Conservation (phyloP, 2,329 filamentous ascomycete genomes). For the Hypoxylon sp. region DNA sequence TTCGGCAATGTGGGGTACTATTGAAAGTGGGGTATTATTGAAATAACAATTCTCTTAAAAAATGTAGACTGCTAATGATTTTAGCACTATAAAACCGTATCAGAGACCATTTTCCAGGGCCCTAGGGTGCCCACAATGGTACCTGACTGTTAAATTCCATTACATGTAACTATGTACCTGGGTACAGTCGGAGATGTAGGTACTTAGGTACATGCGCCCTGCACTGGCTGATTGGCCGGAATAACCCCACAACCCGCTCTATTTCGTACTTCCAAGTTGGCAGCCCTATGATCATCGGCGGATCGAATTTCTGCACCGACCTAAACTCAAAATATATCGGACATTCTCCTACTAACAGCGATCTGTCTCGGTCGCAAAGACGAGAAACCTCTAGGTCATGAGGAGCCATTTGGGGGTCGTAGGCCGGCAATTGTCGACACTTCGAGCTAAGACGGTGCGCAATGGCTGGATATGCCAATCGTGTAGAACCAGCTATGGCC, state of each 20-base stretch:
- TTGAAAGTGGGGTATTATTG: no score
- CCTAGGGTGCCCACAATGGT: no score
- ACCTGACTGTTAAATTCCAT: no score
- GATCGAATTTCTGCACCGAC: constrained; percentile 26
- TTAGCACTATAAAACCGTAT: no score
- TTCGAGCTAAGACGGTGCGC: constrained; percentile 31
- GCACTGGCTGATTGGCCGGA: neutral
- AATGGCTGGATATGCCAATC: constrained; percentile 49
- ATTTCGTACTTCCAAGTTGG: no score
- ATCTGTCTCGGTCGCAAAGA: constrained; percentile 5
- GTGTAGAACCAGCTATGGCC: constrained; percentile 39
- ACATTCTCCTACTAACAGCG: neutral
- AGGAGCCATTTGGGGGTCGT: constrained; percentile 39
- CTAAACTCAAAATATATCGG: constrained; percentile 2
- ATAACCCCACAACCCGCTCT: neutral
- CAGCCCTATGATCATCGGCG: neutral
- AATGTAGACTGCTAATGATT: no score
- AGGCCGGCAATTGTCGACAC: constrained; percentile 36
- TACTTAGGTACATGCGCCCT: neutral
- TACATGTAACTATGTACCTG: no score
- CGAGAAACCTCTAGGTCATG: constrained; percentile 39
- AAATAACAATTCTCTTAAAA: no score
- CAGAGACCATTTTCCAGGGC: no score
- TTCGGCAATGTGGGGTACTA: no score
- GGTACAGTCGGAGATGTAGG: no score